Evolutionary conservation across 2,329 filamentous ascomycete species (phyloP).

Genomic region (Fusarium sp.): DNA sequence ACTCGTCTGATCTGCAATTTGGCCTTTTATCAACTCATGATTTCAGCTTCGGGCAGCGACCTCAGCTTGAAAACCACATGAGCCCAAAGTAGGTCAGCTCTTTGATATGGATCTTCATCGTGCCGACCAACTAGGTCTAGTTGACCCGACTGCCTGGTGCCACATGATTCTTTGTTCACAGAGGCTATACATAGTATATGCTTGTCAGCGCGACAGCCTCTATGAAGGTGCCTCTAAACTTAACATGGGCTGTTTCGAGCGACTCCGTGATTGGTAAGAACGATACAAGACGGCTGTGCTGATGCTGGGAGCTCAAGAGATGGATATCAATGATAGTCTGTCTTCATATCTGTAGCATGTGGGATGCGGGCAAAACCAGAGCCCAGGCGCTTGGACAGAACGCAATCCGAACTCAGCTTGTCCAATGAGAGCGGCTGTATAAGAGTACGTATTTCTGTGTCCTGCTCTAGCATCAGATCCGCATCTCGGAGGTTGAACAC

Average conservation of each 20-base stretch:
- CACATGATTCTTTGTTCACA: conserved; percentile 15
- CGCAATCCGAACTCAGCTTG: conserved; percentile 10
- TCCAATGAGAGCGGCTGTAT: neutral
- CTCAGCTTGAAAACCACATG: neutral
- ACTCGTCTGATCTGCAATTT: neutral
- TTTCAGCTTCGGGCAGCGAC: neutral
- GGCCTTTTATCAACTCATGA: neutral
- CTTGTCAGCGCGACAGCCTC: neutral
- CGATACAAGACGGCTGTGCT: neutral
- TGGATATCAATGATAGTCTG: too few relatives aligned
- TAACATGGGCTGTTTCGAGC: too few relatives aligned
- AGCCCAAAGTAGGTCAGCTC: neutral
- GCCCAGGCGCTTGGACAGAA: conserved; percentile 8
- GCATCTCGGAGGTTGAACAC: conserved; percentile 36
- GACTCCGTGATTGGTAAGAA: too few relatives aligned
- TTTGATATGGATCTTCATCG: neutral
- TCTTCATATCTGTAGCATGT: neutral
- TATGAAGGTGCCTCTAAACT: too few relatives aligned
- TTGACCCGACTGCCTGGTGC: neutral
- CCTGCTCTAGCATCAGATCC: conserved; percentile 1
- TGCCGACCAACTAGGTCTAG: conserved; percentile 4
- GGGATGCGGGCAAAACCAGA: conserved; percentile 2
- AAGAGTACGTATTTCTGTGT: too few relatives aligned
- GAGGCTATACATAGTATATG: neutral
- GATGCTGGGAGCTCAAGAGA: neutral